phyloP scores from a whole-genome alignment of 345 rosid genomes.

The Turritis glabra region DNA sequence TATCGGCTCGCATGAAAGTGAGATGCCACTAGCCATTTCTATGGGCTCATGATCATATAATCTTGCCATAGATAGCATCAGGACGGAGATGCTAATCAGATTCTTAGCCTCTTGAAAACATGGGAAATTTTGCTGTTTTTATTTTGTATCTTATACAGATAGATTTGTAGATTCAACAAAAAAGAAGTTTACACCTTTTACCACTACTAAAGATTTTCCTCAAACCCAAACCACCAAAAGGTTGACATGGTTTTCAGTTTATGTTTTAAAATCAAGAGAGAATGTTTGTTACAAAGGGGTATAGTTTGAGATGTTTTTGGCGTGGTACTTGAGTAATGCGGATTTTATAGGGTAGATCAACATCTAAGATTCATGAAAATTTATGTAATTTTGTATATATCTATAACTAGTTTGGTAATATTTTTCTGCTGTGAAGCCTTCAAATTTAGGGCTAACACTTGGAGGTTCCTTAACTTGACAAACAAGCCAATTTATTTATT shows the following conservation, averaged over 20 bases:
- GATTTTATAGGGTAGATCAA: slow-evolving; percentile 26
- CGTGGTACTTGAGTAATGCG: neutral
- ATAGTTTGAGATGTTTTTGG: slow-evolving; percentile 10
- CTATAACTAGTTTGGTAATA: slow-evolving; percentile 23
- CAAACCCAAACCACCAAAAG: neutral
- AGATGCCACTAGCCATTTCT: slow-evolving; percentile 46
- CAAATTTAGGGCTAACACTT: slow-evolving; percentile 16
- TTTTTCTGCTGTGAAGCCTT: neutral
- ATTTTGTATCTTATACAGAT: slow-evolving; percentile 31
- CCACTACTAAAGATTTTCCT: slow-evolving; percentile 5
- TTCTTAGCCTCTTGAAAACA: slow-evolving; percentile 22
- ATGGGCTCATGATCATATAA: slow-evolving; percentile 38
- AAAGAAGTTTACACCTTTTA: slow-evolving; percentile 11
- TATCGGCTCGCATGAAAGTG: slow-evolving; percentile 41
- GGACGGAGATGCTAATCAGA: slow-evolving; percentile 1
- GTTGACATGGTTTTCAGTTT: neutral
- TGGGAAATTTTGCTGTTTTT: slow-evolving; percentile 6
- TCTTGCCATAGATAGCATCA: slow-evolving; percentile 24
- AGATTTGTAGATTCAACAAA: slow-evolving; percentile 36
- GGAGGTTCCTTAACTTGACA: neutral
- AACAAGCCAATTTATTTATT: slow-evolving; percentile 2
- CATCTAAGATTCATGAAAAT: slow-evolving; percentile 4
- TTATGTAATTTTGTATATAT: slow-evolving; percentile 24
- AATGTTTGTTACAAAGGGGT: slow-evolving; percentile 16
- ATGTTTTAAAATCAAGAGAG: neutral